These are phyloP conservation scores for Scortechinia acanthostroma DNA, from an alignment of 2,329 filamentous ascomycete genomes.

Conservation along the genomic window DNA sequence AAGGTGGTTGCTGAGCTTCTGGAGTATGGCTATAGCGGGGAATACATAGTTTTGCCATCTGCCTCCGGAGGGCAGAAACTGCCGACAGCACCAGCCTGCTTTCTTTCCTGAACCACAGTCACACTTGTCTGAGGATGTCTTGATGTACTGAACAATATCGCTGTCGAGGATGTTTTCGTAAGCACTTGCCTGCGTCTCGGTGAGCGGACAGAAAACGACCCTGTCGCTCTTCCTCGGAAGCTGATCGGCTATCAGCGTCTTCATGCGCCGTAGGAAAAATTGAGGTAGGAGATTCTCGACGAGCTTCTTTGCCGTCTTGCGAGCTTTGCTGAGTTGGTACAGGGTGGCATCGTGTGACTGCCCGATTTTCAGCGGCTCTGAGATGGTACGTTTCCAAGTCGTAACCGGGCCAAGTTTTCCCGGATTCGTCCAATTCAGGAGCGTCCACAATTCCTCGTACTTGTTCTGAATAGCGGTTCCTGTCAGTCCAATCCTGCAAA, in stretches of 20 bases:
- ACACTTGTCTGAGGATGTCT: conserved; percentile 60
- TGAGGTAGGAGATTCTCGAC: conserved; percentile 80
- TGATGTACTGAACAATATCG: conserved; percentile 63
- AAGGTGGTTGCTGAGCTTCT: conserved; percentile 89
- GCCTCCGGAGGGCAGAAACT: conserved; percentile 47
- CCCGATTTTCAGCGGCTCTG: conserved; percentile 73
- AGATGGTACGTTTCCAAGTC: conserved; percentile 75
- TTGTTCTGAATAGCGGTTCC: conserved; percentile 97
- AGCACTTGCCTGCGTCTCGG: conserved; percentile 70
- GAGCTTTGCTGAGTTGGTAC: conserved; percentile 72
- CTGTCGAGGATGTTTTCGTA: conserved; percentile 78
- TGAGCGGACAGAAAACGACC: conserved; percentile 91
- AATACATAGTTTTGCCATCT: conserved; percentile 74
- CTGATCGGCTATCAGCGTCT: conserved; percentile 83
- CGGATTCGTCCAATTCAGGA: conserved; percentile 93
- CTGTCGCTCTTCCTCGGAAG: conserved; percentile 89
- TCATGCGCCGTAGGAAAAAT: conserved; percentile 89
- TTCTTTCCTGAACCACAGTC: conserved; percentile 63
- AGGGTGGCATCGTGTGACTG: conserved; percentile 88
- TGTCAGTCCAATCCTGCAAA: conserved; percentile 87
- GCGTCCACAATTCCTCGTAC: conserved; percentile 93
- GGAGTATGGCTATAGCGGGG: conserved; percentile 72
- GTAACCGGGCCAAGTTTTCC: conserved; percentile 56
- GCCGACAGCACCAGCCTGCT: conserved; percentile 75
- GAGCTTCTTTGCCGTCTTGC: conserved; percentile 76